Base-by-base conservation (phyloP, 2,329 filamentous ascomycete genomes). In the Chrysoporthe cubensis region DNA sequence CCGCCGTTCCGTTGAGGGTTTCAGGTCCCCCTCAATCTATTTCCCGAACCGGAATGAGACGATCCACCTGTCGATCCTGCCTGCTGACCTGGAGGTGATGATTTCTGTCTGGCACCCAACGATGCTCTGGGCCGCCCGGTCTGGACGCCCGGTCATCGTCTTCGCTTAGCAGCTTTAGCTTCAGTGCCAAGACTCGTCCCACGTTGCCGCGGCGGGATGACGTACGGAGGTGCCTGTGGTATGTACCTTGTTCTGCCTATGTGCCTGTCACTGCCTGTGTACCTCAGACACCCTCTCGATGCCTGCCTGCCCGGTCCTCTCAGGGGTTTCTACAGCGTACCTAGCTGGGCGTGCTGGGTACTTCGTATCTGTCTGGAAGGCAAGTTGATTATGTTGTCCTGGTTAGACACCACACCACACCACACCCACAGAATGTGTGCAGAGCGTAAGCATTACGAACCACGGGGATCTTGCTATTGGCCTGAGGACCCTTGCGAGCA, bases 101-200 rank as follows among this genome's bases (percentile, higher is more conserved):
- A 40, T 16, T 32, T 7, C 37, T 40, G 37, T 9, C 37, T 9
- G 9, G 37, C 37, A 9, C 37, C 37, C 37, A 40, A 40, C 37
- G 16, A 54, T 32, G 50, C 26, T 54, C 50, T 4, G 21, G 4
- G 32, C 26, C 50, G 50, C 21, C 21, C 37, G 43, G 42, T 34
- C 59, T 21, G 42, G 26, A 9, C 26, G 14, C 43, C 21, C 59
- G 43, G 13, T 48, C 26, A 13, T 48, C 37, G 34, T 4, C 32
- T 48, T 48, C 21, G 43, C 59, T 61, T 34, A 32, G 43, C 59
- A 34, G 6, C 43, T 46, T 61, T 61, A 61, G 59, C 59, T 26
- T 26, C 26, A 48, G 34, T 46, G 59, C 59, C 59, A 61, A 61
- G 59, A 61, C 59, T 46, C 34, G 14, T 61, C 59, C 54, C 54